phyloP scores from a whole-genome alignment of 108 stramenopile species.

The Schizochytrium sp. region DNA sequence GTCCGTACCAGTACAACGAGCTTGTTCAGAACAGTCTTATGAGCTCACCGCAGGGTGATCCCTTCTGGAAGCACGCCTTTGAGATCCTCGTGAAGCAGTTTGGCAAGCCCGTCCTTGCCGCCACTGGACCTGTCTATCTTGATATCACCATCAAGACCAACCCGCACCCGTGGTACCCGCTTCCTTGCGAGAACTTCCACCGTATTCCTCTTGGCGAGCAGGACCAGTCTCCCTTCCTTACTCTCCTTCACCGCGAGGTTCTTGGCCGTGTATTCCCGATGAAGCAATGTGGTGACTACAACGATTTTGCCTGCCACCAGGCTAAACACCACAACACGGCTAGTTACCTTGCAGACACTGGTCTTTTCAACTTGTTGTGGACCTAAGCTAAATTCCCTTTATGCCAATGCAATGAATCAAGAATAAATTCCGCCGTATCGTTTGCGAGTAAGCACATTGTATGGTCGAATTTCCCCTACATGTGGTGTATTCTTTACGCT shows the following conservation, averaged over 20 bases:
- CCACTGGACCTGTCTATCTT: conserved; percentile 45
- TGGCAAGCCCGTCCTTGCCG: not conserved
- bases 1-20: conserved; percentile 58
- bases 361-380: conserved; percentile 19
- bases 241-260: conserved; percentile 50
- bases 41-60: not conserved
- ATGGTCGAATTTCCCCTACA: too few species aligned
- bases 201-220: conserved; percentile 57
- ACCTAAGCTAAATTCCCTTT: not conserved
- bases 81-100: conserved; percentile 10
- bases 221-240: conserved; percentile 51
- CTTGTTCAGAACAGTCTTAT: conserved; percentile 54
- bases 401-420: not conserved
- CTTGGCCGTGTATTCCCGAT: conserved; percentile 42
- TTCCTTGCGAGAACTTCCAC: conserved; percentile 52
- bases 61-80: conserved; percentile 47
- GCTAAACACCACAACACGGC: conserved; percentile 47
- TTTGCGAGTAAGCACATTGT: too few species aligned
- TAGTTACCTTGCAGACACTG: conserved; percentile 6
- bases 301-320: conserved; percentile 37
- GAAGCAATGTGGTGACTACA: conserved; percentile 56
- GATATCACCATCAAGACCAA: conserved; percentile 31
- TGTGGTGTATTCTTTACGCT: too few species aligned
- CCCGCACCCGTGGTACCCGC: conserved; percentile 17
- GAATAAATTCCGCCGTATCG: too few species aligned